Conservation (phyloP, 208 protist species). For the Acanthamoeba castellanii region DNA sequence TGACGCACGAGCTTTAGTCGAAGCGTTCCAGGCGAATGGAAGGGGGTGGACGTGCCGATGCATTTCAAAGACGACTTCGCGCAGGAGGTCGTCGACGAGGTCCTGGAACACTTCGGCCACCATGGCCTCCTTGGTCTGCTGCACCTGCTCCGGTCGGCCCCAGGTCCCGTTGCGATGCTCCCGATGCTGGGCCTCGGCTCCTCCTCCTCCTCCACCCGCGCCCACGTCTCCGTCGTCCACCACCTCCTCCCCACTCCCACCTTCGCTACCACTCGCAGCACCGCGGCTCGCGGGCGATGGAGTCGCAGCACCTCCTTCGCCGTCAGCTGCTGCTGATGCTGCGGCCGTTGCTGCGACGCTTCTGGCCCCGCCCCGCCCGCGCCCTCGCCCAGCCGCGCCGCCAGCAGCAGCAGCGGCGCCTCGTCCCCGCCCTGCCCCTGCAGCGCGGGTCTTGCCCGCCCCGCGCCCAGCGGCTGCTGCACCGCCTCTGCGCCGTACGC, state of each 20-base stretch:
- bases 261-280: too few relatives aligned
- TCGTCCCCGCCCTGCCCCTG: not conserved
- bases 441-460: not conserved
- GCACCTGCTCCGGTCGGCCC: not conserved
- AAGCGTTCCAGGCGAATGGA: not conserved
- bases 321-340: not conserved
- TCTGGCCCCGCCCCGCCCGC: not conserved
- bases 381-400: not conserved
- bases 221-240: not conserved
- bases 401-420: not conserved
- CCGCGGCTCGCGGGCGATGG: not conserved
- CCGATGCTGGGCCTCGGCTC: not conserved
- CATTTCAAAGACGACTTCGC: constrained; percentile 10
- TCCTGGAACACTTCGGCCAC: not conserved
- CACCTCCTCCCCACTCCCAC: not conserved
- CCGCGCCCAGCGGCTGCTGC: not conserved
- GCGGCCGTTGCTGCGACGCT: not conserved
- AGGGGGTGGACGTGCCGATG: not conserved
- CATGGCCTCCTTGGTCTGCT: not conserved
- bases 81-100: constrained; percentile 1
- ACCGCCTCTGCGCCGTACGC: not conserved
- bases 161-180: not conserved
- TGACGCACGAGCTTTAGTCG: too few relatives aligned
- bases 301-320: not conserved
- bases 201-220: not conserved